Evolutionary conservation across 306 rosid genomes (phyloP), one percentile per base, ranked within the genome.

Genomic region (Medicago arabica): DNA sequence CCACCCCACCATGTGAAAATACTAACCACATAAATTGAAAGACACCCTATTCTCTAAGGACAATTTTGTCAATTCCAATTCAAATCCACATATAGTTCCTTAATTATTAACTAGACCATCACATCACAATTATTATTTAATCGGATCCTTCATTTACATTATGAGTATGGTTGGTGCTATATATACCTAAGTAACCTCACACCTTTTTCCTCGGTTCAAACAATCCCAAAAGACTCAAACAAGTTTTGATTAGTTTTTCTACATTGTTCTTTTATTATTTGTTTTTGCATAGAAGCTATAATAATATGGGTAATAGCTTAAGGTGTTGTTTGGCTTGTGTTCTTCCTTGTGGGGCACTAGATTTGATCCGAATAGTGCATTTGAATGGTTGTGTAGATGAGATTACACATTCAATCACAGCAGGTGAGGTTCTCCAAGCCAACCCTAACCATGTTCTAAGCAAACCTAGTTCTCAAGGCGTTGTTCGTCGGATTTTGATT

Each of bases 271-370:
- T 17, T 38, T 51, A n/a, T n/a, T 75, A 6, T 7, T 49, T 50
- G 17, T 62, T 77, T 71, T 75, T 49, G 9, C 83, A 72, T 54
- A 71, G 21, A 80, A 25, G 71, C 34, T 17, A 13, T 23, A 50
- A 9, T 68, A 18, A 12, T 8, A 93, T 94, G 98, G 98, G 98
- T 7, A 94, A 94, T 67, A 87, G 91, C 83, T 79, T 94, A 80
- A 90, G 92, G 92, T 88, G 97, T 61, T 94, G 97, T 86, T 84
- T 94, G 87, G 98, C 95, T 67, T 94, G 98, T 72, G 91, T 90
- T 76, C 87, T 94, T 78, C 98, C 98, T 0, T 94, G 93, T 51
- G 98, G 98, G n/a, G 98, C 96, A 13, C 81, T 94, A 41, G 98
- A 94, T 50, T 81, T 94, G 83, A 94, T 94, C 84, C 86, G 97